Evolutionary conservation across 495 filamentous ascomycete species (phyloP), one percentile per base, ranked within the genome.

Genomic region (Astrothelium macrocarpum): DNA sequence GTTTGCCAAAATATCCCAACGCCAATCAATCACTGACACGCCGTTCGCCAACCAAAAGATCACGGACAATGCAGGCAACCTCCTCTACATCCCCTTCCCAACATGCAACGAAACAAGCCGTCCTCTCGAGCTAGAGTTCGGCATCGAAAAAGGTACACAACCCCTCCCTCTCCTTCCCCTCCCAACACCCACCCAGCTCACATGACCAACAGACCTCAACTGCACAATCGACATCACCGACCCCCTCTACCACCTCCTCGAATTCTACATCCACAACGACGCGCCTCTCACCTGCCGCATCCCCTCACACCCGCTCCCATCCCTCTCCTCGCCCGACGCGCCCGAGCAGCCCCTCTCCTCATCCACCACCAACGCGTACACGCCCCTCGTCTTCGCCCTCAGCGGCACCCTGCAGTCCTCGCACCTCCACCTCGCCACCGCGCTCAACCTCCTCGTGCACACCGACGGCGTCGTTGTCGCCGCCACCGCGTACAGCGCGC

Each of bases 191-290:
- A 28, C 62, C 62, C 64, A 68, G 66, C 23, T 31, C 56, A 12
- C 45, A 49, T 34, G 53, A 23, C 32, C 61, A 49, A 78, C 80
- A 78, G 89, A 92, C 67, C 78, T 95, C 68, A 95, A 91, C 77
- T 98, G 94, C 80, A 98, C 94, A 59, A 88, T 97, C 74, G 77
- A 85, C 70, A 82, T 97, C 70, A 78, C 85, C 71, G 94, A 98
- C 76, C 83, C 87, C 23, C 86, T 96, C 80, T 98, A 94, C 82
- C 94, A 98, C 77, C 87, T 97, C 49, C 85, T 97, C 74, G 94
- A 98, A 77, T 97, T 96, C 82, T 97, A 97, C 83, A 87, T 97
- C 70, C 94, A 97, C 80, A 90, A 87, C 78, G 94, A 98, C 74
- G 90, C 89, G 12, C 94, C 94, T 32, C 82, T 98, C 53, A 87